phyloP scores from a whole-genome alignment of 2,329 filamentous ascomycete genomes.

The Neopestalotiopsis rosae region DNA sequence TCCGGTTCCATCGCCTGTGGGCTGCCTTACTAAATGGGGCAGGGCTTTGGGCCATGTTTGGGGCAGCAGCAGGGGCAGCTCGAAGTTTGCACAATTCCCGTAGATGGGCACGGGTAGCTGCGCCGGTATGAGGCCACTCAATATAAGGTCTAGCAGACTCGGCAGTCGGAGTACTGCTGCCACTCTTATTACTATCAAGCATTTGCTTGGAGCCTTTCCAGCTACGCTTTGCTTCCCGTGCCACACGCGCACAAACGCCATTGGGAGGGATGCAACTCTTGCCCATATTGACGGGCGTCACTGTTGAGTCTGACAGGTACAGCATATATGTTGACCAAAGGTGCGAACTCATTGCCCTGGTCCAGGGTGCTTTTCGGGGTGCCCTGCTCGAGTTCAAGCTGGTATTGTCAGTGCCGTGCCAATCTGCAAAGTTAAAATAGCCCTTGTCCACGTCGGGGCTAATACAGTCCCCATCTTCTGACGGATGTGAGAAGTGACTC shows the following conservation, averaged over 20 bases:
- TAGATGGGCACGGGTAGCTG: constrained; percentile 66
- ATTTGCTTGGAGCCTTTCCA: constrained; percentile 65
- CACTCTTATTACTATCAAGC: constrained; percentile 47
- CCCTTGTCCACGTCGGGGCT: constrained; percentile 53
- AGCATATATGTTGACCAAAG: constrained; percentile 69
- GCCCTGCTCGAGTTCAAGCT: constrained; percentile 31
- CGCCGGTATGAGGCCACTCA: constrained; percentile 68
- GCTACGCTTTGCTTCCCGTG: constrained; percentile 68
- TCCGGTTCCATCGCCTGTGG: constrained; percentile 55
- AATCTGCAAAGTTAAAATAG: constrained; percentile 33
- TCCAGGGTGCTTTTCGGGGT: constrained; percentile 63
- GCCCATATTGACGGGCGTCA: constrained; percentile 69
- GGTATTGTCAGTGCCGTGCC: constrained; percentile 16
- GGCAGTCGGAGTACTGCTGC: constrained; percentile 61
- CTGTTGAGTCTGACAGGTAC: constrained; percentile 70
- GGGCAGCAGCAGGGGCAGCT: constrained; percentile 49
- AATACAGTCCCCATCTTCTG: constrained; percentile 60
- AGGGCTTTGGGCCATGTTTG: constrained; percentile 57
- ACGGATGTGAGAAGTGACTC: constrained; percentile 60
- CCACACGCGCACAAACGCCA: constrained; percentile 68
- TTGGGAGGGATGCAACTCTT: constrained; percentile 69
- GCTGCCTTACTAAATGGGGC: constrained; percentile 60
- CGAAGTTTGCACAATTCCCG: constrained; percentile 66
- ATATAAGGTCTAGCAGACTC: constrained; percentile 54
- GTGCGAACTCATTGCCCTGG: constrained; percentile 68